A percentile compares a stretch with the other conserved stretches of the same genome.
These are phyloP conservation scores for Aleurites moluccanus DNA, from an alignment of 441 rosid genomes.

Conservation along the genomic window DNA sequence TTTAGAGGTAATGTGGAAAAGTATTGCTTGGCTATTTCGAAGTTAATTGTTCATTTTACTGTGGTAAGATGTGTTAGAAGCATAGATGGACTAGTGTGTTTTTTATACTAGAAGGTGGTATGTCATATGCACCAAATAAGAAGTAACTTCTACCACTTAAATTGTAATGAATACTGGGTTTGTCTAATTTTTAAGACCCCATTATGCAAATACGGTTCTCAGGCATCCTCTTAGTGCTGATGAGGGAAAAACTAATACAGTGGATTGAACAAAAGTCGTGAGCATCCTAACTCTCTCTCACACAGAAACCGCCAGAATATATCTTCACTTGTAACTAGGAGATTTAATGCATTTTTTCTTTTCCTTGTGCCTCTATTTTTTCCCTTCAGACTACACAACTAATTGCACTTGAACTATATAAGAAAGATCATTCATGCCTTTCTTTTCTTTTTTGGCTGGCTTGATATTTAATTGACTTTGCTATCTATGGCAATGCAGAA, in stretches of 20 bases:
- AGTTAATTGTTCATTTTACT: not conserved
- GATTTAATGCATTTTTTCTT: not conserved
- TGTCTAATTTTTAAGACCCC: not conserved
- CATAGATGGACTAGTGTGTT: not conserved
- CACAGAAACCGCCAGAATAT: not conserved
- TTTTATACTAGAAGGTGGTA: not conserved
- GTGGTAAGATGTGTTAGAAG: not conserved
- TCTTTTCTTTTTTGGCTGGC: not conserved
- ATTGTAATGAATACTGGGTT: not conserved
- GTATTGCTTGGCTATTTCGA: not conserved
- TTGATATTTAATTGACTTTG: not conserved
- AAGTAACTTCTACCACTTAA: not conserved
- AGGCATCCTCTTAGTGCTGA: not conserved
- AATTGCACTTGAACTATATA: not conserved
- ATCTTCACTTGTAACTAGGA: not conserved
- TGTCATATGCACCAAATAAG: not conserved
- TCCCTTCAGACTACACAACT: not conserved
- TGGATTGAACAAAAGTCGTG: not conserved
- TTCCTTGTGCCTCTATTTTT: not conserved
- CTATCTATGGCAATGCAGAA: constrained; percentile 15
- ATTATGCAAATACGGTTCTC: not conserved
- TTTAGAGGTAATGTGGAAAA: not conserved
- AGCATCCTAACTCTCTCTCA: not conserved
- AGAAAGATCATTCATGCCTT: not conserved
- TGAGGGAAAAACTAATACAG: too few relatives aligned